Conservation (phyloP, 371 early-diverging fungal genomes). For the Dinochytrium kinnereticum region DNA sequence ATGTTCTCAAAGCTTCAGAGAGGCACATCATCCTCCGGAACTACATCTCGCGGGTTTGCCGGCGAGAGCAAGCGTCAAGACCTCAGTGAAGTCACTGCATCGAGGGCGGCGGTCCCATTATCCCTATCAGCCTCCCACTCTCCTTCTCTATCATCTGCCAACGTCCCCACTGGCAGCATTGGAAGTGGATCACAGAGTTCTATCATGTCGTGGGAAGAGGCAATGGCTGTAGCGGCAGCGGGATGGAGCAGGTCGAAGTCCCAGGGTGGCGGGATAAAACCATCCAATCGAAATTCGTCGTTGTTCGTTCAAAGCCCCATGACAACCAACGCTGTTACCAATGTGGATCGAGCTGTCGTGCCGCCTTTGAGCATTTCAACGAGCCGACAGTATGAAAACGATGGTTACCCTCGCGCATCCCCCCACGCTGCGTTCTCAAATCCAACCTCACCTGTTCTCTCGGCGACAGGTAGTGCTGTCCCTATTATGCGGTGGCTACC, state of each 20-base stretch:
- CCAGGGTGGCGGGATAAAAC: not conserved
- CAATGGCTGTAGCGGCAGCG: not conserved
- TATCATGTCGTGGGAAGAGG: not conserved
- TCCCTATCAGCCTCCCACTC: too few relatives aligned
- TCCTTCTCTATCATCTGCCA: too few relatives aligned
- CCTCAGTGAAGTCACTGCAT: too few relatives aligned
- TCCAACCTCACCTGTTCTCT: not conserved
- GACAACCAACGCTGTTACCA: not conserved
- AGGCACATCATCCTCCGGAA: too few relatives aligned
- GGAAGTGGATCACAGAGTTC: not conserved
- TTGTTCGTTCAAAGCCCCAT: not conserved
- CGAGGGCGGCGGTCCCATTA: too few relatives aligned
- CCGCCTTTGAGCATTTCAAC: not conserved
- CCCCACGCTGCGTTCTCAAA: not conserved
- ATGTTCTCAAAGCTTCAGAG: too few relatives aligned
- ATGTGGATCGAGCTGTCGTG: too few relatives aligned
- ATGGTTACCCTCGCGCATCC: too few relatives aligned
- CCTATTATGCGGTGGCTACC: slow-evolving; percentile 8
- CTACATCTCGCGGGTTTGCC: too few relatives aligned
- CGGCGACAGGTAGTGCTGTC: slow-evolving; percentile 5
- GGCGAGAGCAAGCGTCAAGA: too few relatives aligned
- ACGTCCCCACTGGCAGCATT: not conserved
- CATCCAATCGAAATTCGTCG: not conserved
- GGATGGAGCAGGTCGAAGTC: not conserved
- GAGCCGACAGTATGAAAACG: too few relatives aligned